Conservation (phyloP, 129 eudicot species). For the Solidago caesia region DNA sequence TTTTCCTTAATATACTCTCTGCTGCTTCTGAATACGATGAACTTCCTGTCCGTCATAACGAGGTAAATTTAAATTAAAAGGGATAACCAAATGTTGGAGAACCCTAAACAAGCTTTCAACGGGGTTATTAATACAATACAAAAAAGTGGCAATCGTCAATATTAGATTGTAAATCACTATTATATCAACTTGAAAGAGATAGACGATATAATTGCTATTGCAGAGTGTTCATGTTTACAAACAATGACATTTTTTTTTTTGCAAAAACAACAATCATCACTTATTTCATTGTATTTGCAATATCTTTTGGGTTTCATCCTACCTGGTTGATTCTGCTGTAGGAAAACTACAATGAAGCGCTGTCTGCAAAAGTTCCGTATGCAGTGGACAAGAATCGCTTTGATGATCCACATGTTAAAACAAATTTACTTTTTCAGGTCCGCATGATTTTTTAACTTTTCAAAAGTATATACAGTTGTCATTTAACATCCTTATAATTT, state of each 20-base stretch:
- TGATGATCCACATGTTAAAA: conserved; percentile 95
- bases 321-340: conserved; percentile 26
- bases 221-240: conserved; percentile 5
- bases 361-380: conserved; percentile 69
- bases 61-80: conserved; percentile 49
- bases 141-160: not conserved
- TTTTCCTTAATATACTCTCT: conserved; percentile 75
- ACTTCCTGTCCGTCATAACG: conserved; percentile 98
- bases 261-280: not conserved
- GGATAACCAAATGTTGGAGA: conserved; percentile 6
- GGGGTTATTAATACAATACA: not conserved
- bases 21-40: conserved; percentile 98
- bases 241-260: not conserved
- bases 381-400: conserved; percentile 75
- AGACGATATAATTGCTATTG: not conserved
- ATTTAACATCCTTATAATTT: not conserved
- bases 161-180: not conserved
- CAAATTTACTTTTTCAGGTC: conserved; percentile 98
- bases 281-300: conserved; percentile 4
- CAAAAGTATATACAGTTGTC: not conserved
- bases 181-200: not conserved
- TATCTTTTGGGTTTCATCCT: conserved; percentile 8
- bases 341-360: conserved; percentile 85
- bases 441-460: conserved; percentile 12
- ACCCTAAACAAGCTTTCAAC: not conserved